Evolutionary conservation across 352 stramenopile species (phyloP), one percentile per base, ranked within the genome.

Genomic region (Phytophthora pistaciae): DNA sequence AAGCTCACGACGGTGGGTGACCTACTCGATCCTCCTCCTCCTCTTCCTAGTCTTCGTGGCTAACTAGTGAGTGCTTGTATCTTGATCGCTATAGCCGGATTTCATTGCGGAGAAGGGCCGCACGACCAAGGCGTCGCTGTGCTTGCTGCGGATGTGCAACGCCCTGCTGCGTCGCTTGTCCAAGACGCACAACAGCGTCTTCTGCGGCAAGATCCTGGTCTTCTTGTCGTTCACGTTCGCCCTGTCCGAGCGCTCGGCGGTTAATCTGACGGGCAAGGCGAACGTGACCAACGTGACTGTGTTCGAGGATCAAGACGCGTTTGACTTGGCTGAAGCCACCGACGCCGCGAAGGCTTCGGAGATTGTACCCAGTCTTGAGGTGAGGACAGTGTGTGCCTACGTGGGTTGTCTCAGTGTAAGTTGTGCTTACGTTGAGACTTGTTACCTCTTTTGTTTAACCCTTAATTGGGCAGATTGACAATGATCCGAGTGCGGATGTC

Each of bases 171-270:
- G 90, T 5, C 87, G 90, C 25, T 68, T 95, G 54, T 96, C 90
- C 29, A 95, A 95, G 79, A 96, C 90, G 23, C 88, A 96, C 70
- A 94, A 96, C 73, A 96, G 85, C 58, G 88, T 96, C n/a, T 96
- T 96, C 49, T 96, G 90, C 52, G 90, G 90, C 48, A 91, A 91
- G 67, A 96, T 96, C 66, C 68, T 96, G 40, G 70, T 95, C 53
- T 95, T 96, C 66, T 79, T 96, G 67, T 94, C 90, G 46, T 96
- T 92, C 55, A 94, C 84, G 23, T 96, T 96, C 25, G 79, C 88
- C 31, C 75, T 96, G 9, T 95, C 88, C 29, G 90, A 96, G 72
- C 87, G 88, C 25, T 96, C 90, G 44, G 90, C 87, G 25, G 87
- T 96, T 5, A 96, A 96, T 67, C 63, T 95, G 18, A 83, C 84